Evolutionary conservation across 2,329 filamentous ascomycete genomes (phyloP).

Genomic region (Elsinoe ampelina): DNA sequence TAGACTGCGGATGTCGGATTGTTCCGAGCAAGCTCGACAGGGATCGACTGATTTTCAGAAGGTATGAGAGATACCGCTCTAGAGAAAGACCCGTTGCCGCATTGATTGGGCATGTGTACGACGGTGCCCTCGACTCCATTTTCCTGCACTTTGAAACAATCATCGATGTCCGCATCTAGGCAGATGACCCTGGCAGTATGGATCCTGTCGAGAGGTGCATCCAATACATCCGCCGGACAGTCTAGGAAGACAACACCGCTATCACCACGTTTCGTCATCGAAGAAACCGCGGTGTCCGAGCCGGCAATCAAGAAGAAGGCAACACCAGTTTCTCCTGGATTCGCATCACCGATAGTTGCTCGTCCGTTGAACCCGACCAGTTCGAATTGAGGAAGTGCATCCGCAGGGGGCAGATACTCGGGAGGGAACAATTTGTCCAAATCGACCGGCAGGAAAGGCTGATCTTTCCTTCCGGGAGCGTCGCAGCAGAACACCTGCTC

Average conservation of each 20-base stretch:
- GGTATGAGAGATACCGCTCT: too few species aligned
- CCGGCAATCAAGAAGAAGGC: neutral
- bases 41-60: too few species aligned
- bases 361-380: neutral
- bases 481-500: neutral
- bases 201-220: neutral
- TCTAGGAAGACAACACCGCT: neutral
- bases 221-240: neutral
- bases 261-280: neutral
- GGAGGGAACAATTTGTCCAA: neutral
- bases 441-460: neutral
- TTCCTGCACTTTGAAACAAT: neutral
- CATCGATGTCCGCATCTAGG: neutral
- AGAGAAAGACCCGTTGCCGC: too few species aligned
- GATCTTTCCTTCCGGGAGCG: neutral
- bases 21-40: too few species aligned
- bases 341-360: neutral
- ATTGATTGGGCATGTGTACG: neutral
- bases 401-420: neutral
- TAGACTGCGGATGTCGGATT: too few species aligned
- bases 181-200: neutral
- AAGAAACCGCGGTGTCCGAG: neutral
- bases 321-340: neutral
- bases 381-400: neutral
- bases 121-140: neutral